Percentiles rank a stretch among this genome's conserved stretches.
These are phyloP conservation scores for Chrysoporthe cubensis DNA, from an alignment of 2,329 filamentous ascomycete genomes.

Conservation along the genomic window DNA sequence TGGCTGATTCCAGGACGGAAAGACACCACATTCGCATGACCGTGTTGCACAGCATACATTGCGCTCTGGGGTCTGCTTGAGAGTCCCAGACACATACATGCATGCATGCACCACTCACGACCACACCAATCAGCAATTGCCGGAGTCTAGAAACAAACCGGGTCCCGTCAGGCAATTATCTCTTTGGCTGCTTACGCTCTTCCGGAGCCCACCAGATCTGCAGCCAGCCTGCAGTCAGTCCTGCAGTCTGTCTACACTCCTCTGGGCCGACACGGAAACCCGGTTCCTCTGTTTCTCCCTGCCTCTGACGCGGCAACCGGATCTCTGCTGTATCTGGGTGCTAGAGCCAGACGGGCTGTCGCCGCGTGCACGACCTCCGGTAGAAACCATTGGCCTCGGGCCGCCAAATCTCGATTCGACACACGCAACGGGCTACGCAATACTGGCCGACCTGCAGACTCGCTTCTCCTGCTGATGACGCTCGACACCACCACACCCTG, in stretches of 20 bases:
- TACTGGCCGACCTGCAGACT: slow-evolving; percentile 7
- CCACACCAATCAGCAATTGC: slow-evolving; percentile 7
- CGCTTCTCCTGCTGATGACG: neutral
- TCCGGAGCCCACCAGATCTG: slow-evolving; percentile 11
- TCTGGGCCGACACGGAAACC: neutral
- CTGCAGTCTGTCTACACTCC: neutral
- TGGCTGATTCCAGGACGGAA: slow-evolving; percentile 31
- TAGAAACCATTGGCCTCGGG: neutral
- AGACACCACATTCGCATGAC: slow-evolving; percentile 25
- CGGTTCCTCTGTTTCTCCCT: neutral
- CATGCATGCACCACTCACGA: neutral
- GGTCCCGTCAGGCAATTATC: neutral
- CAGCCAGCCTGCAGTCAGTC: neutral
- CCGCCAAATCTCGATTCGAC: slow-evolving; percentile 7
- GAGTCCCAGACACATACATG: neutral
- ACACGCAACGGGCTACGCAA: neutral
- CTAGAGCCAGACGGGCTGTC: neutral
- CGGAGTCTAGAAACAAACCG: neutral
- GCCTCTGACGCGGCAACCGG: slow-evolving; percentile 9
- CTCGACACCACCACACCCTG: slow-evolving; percentile 17
- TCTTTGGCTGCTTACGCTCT: neutral
- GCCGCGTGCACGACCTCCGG: neutral
- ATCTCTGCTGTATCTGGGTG: neutral
- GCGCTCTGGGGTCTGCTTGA: neutral
- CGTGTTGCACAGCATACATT: slow-evolving; percentile 29